Evolutionary conservation across 352 stramenopile species (phyloP).

Genomic region (Aphanomyces euteiches): DNA sequence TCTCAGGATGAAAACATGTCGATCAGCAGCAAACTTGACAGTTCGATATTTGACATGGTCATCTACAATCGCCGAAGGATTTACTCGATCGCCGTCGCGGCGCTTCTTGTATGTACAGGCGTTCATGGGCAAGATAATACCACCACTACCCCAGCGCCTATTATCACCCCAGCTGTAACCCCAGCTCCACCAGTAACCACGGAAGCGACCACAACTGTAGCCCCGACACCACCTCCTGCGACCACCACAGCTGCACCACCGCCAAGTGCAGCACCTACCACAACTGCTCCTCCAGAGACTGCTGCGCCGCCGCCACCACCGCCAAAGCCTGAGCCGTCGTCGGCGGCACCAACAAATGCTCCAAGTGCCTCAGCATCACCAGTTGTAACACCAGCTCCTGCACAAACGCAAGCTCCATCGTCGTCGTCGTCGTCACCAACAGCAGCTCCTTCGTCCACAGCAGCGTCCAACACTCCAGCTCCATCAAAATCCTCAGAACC

Average conservation of each 20-base stretch:
- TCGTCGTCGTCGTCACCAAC: no score
- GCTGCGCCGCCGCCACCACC: background rate
- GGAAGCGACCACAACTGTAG: background rate
- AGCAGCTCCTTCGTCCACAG: no score
- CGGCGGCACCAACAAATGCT: background rate
- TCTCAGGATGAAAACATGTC: no score
- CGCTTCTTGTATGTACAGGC: constrained; percentile 5
- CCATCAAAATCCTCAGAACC: no score
- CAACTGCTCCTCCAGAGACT: background rate
- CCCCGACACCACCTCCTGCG: background rate
- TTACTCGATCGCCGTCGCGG: background rate
- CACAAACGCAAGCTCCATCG: no score
- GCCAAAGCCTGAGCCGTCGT: background rate
- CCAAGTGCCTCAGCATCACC: background rate
- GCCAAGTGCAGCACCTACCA: background rate
- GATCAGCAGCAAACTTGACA: background rate
- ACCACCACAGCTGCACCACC: background rate
- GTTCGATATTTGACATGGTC: constrained; percentile 7
- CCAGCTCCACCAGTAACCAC: constrained; percentile 2
- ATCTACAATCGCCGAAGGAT: background rate
- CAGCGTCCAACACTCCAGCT: no score
- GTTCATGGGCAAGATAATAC: background rate
- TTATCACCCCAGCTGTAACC: background rate
- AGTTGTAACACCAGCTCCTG: background rate
- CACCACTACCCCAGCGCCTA: background rate